Evolutionary conservation across 768 basidiomycete genomes (phyloP).

Genomic region (Rickenella mellea): DNA sequence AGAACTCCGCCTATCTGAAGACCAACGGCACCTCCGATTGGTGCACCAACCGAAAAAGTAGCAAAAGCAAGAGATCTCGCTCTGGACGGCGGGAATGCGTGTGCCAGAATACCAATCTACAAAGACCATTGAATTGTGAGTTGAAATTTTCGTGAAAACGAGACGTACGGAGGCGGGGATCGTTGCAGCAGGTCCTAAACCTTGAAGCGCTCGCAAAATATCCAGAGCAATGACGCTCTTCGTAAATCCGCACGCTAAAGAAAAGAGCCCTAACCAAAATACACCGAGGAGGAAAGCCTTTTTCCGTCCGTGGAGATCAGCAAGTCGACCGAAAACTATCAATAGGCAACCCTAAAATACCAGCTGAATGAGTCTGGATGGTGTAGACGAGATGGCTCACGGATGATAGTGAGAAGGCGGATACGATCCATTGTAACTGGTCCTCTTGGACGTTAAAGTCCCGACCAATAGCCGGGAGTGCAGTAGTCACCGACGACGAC

Average conservation of each 20-base stretch:
- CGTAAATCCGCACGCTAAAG: slow-evolving; percentile 57
- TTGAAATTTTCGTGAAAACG: slow-evolving; percentile 1
- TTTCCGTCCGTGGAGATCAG: slow-evolving; percentile 74
- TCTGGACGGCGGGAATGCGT: slow-evolving; percentile 59
- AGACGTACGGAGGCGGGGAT: slow-evolving; percentile 59
- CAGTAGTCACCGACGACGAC: slow-evolving; percentile 1
- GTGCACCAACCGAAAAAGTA: slow-evolving; percentile 77
- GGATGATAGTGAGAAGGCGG: slow-evolving; percentile 6
- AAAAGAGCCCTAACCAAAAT: slow-evolving; percentile 40
- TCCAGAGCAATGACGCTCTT: slow-evolving; percentile 50
- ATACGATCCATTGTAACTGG: slow-evolving; percentile 5
- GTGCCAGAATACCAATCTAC: slow-evolving; percentile 75
- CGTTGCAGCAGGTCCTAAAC: slow-evolving; percentile 68
- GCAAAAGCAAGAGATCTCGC: slow-evolving; percentile 73
- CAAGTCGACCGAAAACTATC: slow-evolving; percentile 65
- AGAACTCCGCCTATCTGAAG: slow-evolving; percentile 59
- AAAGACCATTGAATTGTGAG: not conserved
- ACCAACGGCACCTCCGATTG: slow-evolving; percentile 70
- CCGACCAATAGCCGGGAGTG: slow-evolving; percentile 5
- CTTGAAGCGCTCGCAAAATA: slow-evolving; percentile 69
- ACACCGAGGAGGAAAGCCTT: slow-evolving; percentile 56
- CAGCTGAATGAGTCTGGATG: not conserved
- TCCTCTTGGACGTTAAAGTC: slow-evolving; percentile 3
- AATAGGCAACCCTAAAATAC: slow-evolving; percentile 60
- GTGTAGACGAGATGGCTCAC: slow-evolving; percentile 1